A percentile compares a stretch with the other conserved stretches of the same genome.
These are phyloP conservation scores for Trichoderma hamatum DNA, from an alignment of 2,329 filamentous ascomycete genomes.

Conservation along the genomic window DNA sequence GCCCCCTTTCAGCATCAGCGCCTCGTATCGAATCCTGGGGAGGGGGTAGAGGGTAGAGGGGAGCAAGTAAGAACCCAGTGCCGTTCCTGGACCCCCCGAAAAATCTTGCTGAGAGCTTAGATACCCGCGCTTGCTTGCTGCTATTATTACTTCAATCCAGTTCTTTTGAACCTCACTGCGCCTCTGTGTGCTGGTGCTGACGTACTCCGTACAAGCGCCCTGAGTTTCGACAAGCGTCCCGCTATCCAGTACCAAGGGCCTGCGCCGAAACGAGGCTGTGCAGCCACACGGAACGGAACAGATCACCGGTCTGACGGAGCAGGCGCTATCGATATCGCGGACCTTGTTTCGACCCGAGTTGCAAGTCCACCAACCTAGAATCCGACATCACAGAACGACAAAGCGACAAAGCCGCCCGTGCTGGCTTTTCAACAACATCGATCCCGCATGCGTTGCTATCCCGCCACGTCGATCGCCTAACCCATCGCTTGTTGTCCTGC, in stretches of 20 bases:
- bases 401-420: neutral
- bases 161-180: constrained; percentile 19
- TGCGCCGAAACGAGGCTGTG: constrained; percentile 29
- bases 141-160: constrained; percentile 14
- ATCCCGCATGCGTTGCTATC: constrained; percentile 42
- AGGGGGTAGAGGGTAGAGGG: neutral
- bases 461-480: constrained; percentile 37
- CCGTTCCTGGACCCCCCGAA: neutral
- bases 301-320: constrained; percentile 12
- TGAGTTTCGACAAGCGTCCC: constrained; percentile 18
- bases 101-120: constrained; percentile 1
- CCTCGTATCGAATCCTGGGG: constrained; percentile 8
- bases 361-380: neutral
- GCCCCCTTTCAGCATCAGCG: constrained; percentile 21
- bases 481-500: constrained; percentile 48
- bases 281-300: constrained; percentile 22
- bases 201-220: constrained; percentile 22
- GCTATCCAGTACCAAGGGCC: constrained; percentile 1
- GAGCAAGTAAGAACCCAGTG: neutral
- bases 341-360: constrained; percentile 21
- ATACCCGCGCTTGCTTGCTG: neutral
- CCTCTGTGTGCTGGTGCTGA: constrained; percentile 24
- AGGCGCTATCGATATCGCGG: constrained; percentile 25
- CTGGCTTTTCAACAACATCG: constrained; percentile 18
- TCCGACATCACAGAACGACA: neutral